Base-by-base conservation (phyloP, 768 basidiomycete species). In the Mycena maculata region DNA sequence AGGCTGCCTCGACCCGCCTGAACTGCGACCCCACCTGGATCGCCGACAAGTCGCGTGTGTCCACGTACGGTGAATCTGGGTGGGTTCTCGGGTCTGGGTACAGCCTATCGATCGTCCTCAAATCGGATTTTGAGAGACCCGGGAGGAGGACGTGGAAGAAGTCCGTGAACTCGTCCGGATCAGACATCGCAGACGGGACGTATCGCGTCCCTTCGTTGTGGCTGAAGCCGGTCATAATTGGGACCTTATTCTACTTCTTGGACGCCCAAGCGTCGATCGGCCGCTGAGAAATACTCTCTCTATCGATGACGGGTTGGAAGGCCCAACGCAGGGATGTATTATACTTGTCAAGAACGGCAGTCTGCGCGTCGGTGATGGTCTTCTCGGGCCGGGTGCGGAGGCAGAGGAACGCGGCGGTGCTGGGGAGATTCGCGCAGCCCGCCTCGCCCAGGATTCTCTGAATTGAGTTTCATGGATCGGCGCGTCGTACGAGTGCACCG, bases 171-270 rank as follows among this genome's bases (percentile, higher is more conserved):
- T 57, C 39, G 13, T 57, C 55, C 25, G 55, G 55, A 28, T 44
- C 5, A 2, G 55, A 20, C 55, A 57, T 44, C 41, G 55, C n/a
- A 1, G 42, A 3, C 7, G 55, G 55, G 20, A 44, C 55, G 30
- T 57, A 57, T 20, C n/a, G 7, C 11, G 55, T 57, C 1, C 55
- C 55, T 28, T 57, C 55, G 28, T 57, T 57, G 42, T 42, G 41
- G 38, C 55, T 57, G 42, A 57, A 57, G 27, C 55, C 55, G 31
- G 55, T 57, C 55, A 57, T 57, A 31, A 57, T 57, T 12, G 55
- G 55, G 41, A 57, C 42, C 55, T 31, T 45, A 30, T 57, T 57
- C 55, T 42, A 57, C 15, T 12, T 30, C 5, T 30, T 30, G 20
- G 55, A 44, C 55, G 27, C 42, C 55, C 55, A 57, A 4, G 11